Evolutionary conservation across 192 early-diverging fungal species (phyloP).

Genomic region (Rhizophagus clarus): DNA sequence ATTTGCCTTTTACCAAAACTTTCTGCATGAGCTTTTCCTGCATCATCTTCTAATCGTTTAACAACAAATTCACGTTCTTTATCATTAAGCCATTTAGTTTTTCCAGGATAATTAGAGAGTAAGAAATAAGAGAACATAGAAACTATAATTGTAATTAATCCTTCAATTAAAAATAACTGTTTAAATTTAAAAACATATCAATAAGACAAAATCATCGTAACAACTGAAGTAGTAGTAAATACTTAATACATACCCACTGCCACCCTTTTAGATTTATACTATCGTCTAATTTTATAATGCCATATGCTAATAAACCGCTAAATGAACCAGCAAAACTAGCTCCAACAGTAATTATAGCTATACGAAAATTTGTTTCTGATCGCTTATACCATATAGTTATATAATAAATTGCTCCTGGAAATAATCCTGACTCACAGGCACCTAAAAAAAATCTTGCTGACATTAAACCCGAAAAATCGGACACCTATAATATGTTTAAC

Average conservation of each 20-base stretch:
- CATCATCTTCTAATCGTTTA: no score
- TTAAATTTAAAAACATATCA: neutral
- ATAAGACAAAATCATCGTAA: neutral
- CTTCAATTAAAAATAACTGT: constrained; percentile 66
- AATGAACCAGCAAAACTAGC: constrained; percentile 59
- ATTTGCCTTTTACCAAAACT: no score
- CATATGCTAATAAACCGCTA: constrained; percentile 68
- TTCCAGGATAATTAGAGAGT: constrained; percentile 53
- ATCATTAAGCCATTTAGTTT: constrained; percentile 44
- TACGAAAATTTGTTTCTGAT: no score
- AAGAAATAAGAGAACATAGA: constrained; percentile 44
- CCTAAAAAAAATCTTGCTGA: constrained; percentile 63
- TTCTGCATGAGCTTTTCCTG: no score
- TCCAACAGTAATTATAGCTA: constrained; percentile 18
- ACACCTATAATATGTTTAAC: neutral
- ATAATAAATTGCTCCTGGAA: constrained; percentile 60
- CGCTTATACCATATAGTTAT: constrained; percentile 26
- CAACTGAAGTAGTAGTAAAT: neutral
- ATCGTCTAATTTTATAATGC: constrained; percentile 61
- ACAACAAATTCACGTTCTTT: no score
- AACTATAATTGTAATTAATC: constrained; percentile 46
- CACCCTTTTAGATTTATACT: constrained; percentile 48
- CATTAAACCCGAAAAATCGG: constrained; percentile 45
- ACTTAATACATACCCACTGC: constrained; percentile 43
- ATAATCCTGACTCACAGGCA: constrained; percentile 58